Percentiles rank a stretch among this genome's conserved stretches.
These are phyloP conservation scores for Lasiosphaeria hispida DNA, from an alignment of 495 filamentous ascomycete genomes.

Conservation along the genomic window DNA sequence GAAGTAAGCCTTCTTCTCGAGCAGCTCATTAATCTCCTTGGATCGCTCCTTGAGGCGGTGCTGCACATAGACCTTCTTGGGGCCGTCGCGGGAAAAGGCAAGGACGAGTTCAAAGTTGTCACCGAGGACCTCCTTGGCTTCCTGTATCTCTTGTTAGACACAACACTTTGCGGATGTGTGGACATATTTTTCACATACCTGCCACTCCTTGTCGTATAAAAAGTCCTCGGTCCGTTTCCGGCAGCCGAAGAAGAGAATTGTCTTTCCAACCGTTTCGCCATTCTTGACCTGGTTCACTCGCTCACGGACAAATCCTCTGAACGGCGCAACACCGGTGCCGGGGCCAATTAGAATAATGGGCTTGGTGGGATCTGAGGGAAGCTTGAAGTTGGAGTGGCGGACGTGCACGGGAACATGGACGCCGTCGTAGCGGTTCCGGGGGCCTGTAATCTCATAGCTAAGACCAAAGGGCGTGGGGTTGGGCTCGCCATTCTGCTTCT, in stretches of 20 bases:
- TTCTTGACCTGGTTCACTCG: constrained; percentile 74
- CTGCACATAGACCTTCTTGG: constrained; percentile 95
- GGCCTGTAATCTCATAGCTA: constrained; percentile 84
- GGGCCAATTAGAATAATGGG: constrained; percentile 96
- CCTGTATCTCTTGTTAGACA: constrained; percentile 46
- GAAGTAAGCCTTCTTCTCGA: constrained; percentile 86
- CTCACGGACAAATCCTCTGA: constrained; percentile 94
- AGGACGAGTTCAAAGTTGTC: constrained; percentile 84
- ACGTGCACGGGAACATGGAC: constrained; percentile 95
- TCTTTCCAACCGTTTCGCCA: constrained; percentile 84
- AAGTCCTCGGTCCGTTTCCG: constrained; percentile 83
- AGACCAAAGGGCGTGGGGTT: constrained; percentile 82
- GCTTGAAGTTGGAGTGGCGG: constrained; percentile 98
- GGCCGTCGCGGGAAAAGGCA: constrained; percentile 85
- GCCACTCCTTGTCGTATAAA: constrained; percentile 87
- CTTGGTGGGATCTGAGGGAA: constrained; percentile 90
- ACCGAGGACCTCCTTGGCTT: constrained; percentile 76
- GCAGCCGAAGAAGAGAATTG: constrained; percentile 93
- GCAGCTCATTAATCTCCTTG: constrained; percentile 80
- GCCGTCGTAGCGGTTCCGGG: constrained; percentile 95
- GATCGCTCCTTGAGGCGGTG: constrained; percentile 83
- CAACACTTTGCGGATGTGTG: too few species aligned
- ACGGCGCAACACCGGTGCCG: constrained; percentile 94
- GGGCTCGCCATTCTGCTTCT: constrained; percentile 92
- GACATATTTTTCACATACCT: constrained; percentile 61